Base-by-base conservation (phyloP, 805 yeast species). In the Kuraishia hungarica region DNA sequence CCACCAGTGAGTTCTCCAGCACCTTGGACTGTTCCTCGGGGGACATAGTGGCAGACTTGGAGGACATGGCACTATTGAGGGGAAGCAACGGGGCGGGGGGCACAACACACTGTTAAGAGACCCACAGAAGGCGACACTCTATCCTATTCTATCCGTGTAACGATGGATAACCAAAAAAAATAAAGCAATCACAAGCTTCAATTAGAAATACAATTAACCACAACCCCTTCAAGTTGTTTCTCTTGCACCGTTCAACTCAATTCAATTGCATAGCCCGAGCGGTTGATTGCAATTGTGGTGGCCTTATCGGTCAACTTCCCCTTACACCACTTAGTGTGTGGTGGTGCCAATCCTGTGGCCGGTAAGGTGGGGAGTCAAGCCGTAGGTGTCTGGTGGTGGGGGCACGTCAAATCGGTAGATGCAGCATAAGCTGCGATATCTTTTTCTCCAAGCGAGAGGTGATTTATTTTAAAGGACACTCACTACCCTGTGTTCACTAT, bases 1-100 rank as follows among this genome's bases (percentile, higher is more conserved):
- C 71, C 28, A 64, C 62, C 58, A 76, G 68, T 6, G 85, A 75
- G 53, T 74, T 76, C 39, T 79, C 80, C 53, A 82, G 51, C 13
- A 49, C 21, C 19, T 49, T 49, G 35, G 51, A 7, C 28, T 49
- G 72, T 72, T 48, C 78, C 23, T 57, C 57, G 2, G 51, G 39
- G 29, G 48, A 39, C 20, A 39, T 11, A 29, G 29, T 21, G 48
- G 53, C 20, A 21, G 53, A 21, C 39, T 23, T 39, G 20, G 52
- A 29, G 46, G 52, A 29, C 43, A 35, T 35, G 43, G 15, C n/a
- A 39, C 23, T 21, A 17, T 47, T 47, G 22, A 21, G 13, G 13
- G 23, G 19, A 47, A 22, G 15, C 24, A 47, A n/a, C 49, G 8
- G 4, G n/a, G n/a, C n/a, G n/a, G n/a, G n/a, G n/a, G n/a, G n/a